phyloP scores from a whole-genome alignment of 495 filamentous ascomycete species.

The Daldinia loculata region DNA sequence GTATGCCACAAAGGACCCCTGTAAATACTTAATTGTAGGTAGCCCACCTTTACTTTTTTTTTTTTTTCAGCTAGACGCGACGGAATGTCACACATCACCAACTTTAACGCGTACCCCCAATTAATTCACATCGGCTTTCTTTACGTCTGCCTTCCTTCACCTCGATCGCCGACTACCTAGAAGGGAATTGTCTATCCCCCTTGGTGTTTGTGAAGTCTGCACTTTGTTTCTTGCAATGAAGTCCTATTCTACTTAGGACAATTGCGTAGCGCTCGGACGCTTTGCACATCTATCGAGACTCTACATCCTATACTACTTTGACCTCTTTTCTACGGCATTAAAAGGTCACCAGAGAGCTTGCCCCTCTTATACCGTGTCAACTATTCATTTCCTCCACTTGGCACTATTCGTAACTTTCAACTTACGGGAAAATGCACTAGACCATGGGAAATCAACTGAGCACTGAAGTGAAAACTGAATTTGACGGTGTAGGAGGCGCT shows the following conservation, averaged over 20 bases:
- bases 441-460: constrained; percentile 30
- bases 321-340: not conserved
- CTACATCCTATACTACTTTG: not conserved
- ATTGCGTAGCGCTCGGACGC: not conserved
- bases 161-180: not conserved
- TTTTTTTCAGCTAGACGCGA: not conserved
- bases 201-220: not conserved
- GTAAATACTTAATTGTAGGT: not conserved
- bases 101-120: constrained; percentile 1
- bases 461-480: constrained; percentile 20
- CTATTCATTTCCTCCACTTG: not conserved
- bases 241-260: not conserved
- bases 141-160: not conserved
- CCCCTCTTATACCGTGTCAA: no score
- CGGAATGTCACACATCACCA: not conserved
- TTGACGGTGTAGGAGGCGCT: constrained; percentile 10
- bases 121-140: not conserved
- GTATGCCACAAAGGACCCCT: not conserved
- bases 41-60: not conserved
- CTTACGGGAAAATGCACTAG: constrained; percentile 7
- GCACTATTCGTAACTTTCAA: not conserved
- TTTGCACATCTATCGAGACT: not conserved
- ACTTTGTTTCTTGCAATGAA: not conserved
- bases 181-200: not conserved
- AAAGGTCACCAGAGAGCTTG: not conserved